Base-by-base conservation (phyloP, 1,284 basidiomycete species). In the Thecaphora frezii region DNA sequence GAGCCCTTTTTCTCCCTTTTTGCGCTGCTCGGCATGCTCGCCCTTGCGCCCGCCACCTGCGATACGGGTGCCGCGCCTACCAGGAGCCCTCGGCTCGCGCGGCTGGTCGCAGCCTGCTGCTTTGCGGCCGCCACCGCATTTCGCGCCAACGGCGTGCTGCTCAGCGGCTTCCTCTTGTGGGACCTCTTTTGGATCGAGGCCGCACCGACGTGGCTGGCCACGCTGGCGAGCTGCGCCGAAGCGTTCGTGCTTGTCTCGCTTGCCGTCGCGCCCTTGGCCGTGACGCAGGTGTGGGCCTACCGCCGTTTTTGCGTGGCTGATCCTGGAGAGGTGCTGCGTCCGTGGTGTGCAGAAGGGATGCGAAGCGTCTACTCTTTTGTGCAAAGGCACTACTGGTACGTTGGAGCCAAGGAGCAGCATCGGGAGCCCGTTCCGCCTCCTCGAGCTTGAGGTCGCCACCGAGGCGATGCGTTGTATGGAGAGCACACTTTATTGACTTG, bases 1-100 rank as follows among this genome's bases (percentile, higher is more conserved):
- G 94, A 97, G 74, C 87, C 91, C 0, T 88, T 91, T 76, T 94
- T 89, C 79, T 88, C 93, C 0, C 84, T 86, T 51, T 80, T 89
- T 16, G 74, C 74, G 21, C 45, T 74, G 13, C 50, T 72, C 13
- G 48, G 67, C 2, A 30, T 71, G 46, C 50, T 62, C 9, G 26
- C 28, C 9, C 40, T 54, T 1, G 33, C 41, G 1, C 41, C 30
- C 10, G 8, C 25, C 14, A 21, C 5, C 24, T 25, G 7, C 30
- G 19, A 46, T 9, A 48, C 33, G 47, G 23, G 23, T 25, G 28
- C 19, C 9, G 25, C n/a, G 23, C 25, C 8, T 28, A 30, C 36
- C 30, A 25, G 38, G n/a, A 33, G 18, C 7, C 47, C 46, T 10
- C 23, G 22, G 51, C 30, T 28, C 13, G 22, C 1, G 1, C 28